Base-by-base conservation (phyloP, 306 rosid species). In the Nissolia schottii region DNA sequence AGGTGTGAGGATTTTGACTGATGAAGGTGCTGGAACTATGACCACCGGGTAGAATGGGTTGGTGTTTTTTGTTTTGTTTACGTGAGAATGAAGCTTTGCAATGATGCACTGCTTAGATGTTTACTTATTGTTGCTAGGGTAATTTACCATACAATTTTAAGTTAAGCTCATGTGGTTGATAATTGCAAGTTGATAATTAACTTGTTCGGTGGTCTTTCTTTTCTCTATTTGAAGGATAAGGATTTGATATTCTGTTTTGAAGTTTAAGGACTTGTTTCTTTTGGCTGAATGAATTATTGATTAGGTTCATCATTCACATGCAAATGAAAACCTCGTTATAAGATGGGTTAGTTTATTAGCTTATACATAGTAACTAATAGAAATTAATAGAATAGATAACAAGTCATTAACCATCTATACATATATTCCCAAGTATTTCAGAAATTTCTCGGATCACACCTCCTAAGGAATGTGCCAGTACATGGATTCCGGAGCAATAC, bases 21-120 rank as follows among this genome's bases (percentile, higher is more conserved):
- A 94, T 74, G 85, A 85, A 79, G 97, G 98, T 15, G 92, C 95
- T n/a, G 97, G 96, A 46, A 94, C 97, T 4, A 94, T 91, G 98
- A 94, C 89, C 16, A 80, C 89, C 22, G 95, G 96, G 16, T 93
- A 62, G 70, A 1, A 37, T 5, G 11, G 20, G 19, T 14, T 12
- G 10, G 22, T 7, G 40, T 34, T 34, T 19, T 6, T 12, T 41
- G 20, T 43, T 18, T 0, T 14, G n/a, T 10, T 8, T 2, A 35
- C 2, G 11, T 25, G 19, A 16, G 28, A 13, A 15, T 24, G 28
- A 51, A 46, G 53, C 14, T 49, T n/a, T 49, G 49, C 15, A 41
- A 41, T 45, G 16, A 45, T 45, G 51, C 51, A 45, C 2, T 19
- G 20, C 15, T 45, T 45, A n/a, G 48, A 46, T 28, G 4, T 45